A percentile compares a stretch with the other conserved stretches of the same genome.
phyloP scores from a whole-genome alignment of 352 stramenopile species.

The Thalassiosira ordinaria region DNA sequence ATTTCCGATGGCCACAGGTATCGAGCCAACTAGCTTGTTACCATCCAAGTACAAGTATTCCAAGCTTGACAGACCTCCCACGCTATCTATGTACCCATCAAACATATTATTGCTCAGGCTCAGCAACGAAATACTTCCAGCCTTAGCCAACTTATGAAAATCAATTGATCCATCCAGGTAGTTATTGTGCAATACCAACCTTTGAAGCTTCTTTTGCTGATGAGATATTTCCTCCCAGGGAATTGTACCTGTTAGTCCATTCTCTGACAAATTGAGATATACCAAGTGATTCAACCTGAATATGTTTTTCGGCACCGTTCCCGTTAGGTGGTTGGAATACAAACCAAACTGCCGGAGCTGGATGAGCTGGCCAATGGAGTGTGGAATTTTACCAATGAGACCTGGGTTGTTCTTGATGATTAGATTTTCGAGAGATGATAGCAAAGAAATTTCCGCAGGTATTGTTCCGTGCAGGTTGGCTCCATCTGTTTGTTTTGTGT shows the following conservation, averaged over 20 bases:
- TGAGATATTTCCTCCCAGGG: constrained; percentile 32
- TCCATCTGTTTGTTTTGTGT: constrained; percentile 64
- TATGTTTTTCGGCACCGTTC: constrained; percentile 62
- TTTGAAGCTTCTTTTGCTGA: constrained; percentile 36
- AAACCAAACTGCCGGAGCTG: constrained; percentile 68
- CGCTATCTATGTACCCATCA: constrained; percentile 48
- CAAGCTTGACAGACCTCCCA: constrained; percentile 50
- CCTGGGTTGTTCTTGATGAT: constrained; percentile 78
- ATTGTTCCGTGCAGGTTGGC: constrained; percentile 62
- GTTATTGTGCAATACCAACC: constrained; percentile 58
- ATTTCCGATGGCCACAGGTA: constrained; percentile 57
- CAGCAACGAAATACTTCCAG: constrained; percentile 31
- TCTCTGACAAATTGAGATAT: constrained; percentile 71
- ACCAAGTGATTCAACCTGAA: constrained; percentile 50
- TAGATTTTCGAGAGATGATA: constrained; percentile 70
- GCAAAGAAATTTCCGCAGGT: constrained; percentile 61
- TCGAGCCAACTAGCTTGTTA: constrained; percentile 63
- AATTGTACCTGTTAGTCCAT: constrained; percentile 54
- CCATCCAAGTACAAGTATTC: constrained; percentile 68
- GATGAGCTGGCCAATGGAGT: constrained; percentile 47
- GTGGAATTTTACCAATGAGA: constrained; percentile 66
- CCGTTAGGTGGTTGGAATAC: constrained; percentile 68
- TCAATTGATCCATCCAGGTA: constrained; percentile 46
- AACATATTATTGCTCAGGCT: constrained; percentile 70
- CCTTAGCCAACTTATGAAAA: constrained; percentile 31